A percentile compares a stretch with the other conserved stretches of the same genome.
These are phyloP conservation scores for Tolypocladium capitatum DNA, from an alignment of 2,329 filamentous ascomycete species.

Conservation along the genomic window DNA sequence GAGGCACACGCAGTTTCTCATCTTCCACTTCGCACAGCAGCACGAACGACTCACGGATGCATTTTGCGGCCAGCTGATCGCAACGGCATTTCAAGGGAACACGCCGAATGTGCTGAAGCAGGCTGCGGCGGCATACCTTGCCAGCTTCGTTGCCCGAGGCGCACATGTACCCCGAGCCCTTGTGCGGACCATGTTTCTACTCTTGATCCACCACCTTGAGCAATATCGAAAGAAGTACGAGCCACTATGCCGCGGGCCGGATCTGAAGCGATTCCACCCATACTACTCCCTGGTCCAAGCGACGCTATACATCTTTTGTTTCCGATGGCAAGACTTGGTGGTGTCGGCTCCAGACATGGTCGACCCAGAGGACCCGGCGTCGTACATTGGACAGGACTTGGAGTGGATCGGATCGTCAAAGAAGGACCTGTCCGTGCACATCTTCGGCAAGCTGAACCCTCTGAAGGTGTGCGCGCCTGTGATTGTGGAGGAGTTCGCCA, in stretches of 20 bases:
- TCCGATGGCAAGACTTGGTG: slow-evolving; percentile 88
- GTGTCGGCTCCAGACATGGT: slow-evolving; percentile 44
- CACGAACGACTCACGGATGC: slow-evolving; percentile 66
- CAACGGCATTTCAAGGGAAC: slow-evolving; percentile 39
- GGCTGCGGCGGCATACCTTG: slow-evolving; percentile 80
- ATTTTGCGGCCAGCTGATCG: slow-evolving; percentile 62
- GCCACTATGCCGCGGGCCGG: slow-evolving; percentile 63
- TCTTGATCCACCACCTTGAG: slow-evolving; percentile 67
- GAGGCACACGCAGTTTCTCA: slow-evolving; percentile 84
- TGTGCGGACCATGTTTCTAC: slow-evolving; percentile 70
- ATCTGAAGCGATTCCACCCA: slow-evolving; percentile 67
- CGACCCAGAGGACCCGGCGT: slow-evolving; percentile 48
- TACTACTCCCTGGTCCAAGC: slow-evolving; percentile 88
- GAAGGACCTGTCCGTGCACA: slow-evolving; percentile 60
- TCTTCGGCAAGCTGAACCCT: slow-evolving; percentile 83
- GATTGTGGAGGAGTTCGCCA: slow-evolving; percentile 86
- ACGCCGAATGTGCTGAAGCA: slow-evolving; percentile 64
- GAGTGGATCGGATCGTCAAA: slow-evolving; percentile 65
- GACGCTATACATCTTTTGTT: slow-evolving; percentile 90
- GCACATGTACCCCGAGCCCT: slow-evolving; percentile 63
- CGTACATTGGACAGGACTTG: slow-evolving; percentile 57
- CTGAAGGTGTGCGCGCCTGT: slow-evolving; percentile 85
- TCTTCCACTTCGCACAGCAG: slow-evolving; percentile 88
- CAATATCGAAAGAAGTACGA: slow-evolving; percentile 62
- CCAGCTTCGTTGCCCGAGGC: slow-evolving; percentile 85